Evolutionary conservation across 2,329 filamentous ascomycete genomes (phyloP), one percentile per base, ranked within the genome.

Genomic region (Metarhizium humberi): DNA sequence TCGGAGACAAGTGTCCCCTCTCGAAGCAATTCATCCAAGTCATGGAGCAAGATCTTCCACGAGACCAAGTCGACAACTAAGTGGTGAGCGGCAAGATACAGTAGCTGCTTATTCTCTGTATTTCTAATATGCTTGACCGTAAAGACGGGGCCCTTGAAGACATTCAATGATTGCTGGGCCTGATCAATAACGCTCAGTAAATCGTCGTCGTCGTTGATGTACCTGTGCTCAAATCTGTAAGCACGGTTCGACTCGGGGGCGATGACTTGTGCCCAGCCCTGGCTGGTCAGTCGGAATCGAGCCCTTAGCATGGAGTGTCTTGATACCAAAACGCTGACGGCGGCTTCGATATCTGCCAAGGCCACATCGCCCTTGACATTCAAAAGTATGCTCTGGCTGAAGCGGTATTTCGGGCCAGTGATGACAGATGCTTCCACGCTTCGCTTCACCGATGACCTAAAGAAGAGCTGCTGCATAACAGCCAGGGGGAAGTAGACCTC

Each of bases 381-480:
- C 4, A 81, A 66, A 2, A 80, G 63, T 6, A 79, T 65, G 57
- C 78, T 78, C 59, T 77, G 76, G 56, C 78, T 80, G 59, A 78
- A 80, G 3, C 76, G 71, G 56, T 74, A 76, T 25, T 67, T 72
- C 0, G 70, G 69, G 2, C 70, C 68, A 4, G 60, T 55, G 1
- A 61, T 56, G 42, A 63, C 62, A 30, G 70, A 62, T 14, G 64
- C 60, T 30, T 65, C 64, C 11, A 62, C 56, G 50, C 70, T 65
- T 1, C 67, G 69, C 4, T 73, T 73, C 63, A 77, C 73, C 2
- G 68, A 64, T 0, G 76, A 77, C 58, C 76, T 69, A 52, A 81
- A 79, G 61, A 78, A 78, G 4, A 81, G 67, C 54, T 76, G 74
- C 64, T 81, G 78, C 73, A 80, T 80, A 3, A 78, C 73, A 1